Base-by-base conservation (phyloP, 2,329 filamentous ascomycete species). In the Leptosphaerulina australis region DNA sequence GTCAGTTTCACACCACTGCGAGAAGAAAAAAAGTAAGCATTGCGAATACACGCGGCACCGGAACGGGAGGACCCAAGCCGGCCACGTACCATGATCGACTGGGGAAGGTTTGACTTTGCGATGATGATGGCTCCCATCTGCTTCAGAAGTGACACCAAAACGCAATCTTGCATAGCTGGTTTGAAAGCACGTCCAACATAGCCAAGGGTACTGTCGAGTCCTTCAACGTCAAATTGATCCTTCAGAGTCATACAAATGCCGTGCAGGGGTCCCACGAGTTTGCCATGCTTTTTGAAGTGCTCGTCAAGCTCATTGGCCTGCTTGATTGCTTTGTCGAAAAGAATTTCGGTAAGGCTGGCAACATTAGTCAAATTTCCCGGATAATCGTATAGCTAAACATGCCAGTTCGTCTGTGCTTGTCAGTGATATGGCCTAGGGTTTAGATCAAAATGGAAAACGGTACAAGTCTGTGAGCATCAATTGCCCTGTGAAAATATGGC, bases 121-220 rank as follows among this genome's bases (percentile, higher is more conserved):
- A 72, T 74, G 62, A 74, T 81, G 24, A 74, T 78, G 50, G 73
- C 80, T 3, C 74, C 76, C 50, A 78, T 77, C 31, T 77, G 71
- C 40, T 81, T 83, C 67, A 86, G 71, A 56, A 85, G 82, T 0
- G 81, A 82, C 5, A 79, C 81, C n/a, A 87, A 53, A 1, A 75
- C 73, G 3, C 78, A 78, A 59, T 85, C 77, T 7, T 79, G 72
- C 0, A 53, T 48, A 1, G 81, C 81, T 0, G 81, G 81, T 1
- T 74, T 64, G 44, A 80, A 79, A 0, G 80, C 81, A 79, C 83
- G 85, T n/a, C 84, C 83, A 18, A 86, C 76, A 60, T 86, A 87
- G 10, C 83, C 84, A 76, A 87, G 73, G 1, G 69, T 70, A 25
- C 74, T 79, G 44, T 79, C 76, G 22, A 76, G 74, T n/a, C 72